phyloP scores from a whole-genome alignment of 257 asterid genomes.

The Fraxinus pennsylvanica region DNA sequence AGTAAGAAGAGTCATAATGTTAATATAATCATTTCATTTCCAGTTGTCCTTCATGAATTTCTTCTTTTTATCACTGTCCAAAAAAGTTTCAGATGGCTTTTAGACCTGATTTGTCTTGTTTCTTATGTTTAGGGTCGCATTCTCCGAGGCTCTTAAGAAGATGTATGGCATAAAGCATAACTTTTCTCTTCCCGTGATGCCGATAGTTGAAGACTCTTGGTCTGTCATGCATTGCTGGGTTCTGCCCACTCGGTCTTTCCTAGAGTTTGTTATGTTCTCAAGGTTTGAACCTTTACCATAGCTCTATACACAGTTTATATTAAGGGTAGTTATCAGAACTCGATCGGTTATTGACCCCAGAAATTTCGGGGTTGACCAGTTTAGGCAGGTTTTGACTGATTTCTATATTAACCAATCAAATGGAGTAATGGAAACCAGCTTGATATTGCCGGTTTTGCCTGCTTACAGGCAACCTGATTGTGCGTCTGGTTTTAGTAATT shows the following conservation, averaged over 20 bases:
- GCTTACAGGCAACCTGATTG: background rate
- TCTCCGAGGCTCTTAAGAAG: slow-evolving; percentile 71
- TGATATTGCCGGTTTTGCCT: background rate
- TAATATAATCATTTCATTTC: background rate
- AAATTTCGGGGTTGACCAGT: background rate
- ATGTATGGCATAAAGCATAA: slow-evolving; percentile 82
- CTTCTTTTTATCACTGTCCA: background rate
- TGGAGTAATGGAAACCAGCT: background rate
- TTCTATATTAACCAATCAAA: background rate
- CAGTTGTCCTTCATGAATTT: background rate
- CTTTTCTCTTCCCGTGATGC: slow-evolving; percentile 79
- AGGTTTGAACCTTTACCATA: slow-evolving; percentile 50
- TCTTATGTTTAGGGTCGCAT: slow-evolving; percentile 55
- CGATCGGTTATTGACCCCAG: background rate
- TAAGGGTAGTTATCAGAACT: background rate
- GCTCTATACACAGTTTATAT: background rate
- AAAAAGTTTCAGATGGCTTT: background rate
- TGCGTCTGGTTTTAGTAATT: background rate
- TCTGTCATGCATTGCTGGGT: slow-evolving; percentile 93
- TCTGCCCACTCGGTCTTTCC: slow-evolving; percentile 84
- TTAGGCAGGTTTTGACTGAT: background rate
- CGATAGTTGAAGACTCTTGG: slow-evolving; percentile 74
- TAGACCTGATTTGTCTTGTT: slow-evolving; percentile 22
- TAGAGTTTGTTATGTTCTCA: slow-evolving; percentile 94
- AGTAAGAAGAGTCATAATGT: slow-evolving; percentile 56